Percentiles rank a stretch among this genome's conserved stretches.
Evolutionary conservation across 495 filamentous ascomycete genomes (phyloP).

Genomic region (Margaritispora aquatica): DNA sequence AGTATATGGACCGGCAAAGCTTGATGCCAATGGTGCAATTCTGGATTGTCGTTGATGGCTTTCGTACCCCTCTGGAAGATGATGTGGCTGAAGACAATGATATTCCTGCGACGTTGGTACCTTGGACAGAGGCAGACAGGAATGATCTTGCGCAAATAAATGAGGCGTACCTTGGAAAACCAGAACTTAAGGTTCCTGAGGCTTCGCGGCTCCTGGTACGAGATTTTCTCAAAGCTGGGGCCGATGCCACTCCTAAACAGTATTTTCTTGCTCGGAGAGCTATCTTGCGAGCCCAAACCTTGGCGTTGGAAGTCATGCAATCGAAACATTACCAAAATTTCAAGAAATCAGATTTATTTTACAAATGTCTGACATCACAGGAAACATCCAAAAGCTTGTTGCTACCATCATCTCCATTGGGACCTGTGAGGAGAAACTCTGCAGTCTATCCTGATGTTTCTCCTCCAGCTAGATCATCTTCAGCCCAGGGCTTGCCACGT

Average conservation of each 20-base stretch:
- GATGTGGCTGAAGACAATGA: constrained; percentile 66
- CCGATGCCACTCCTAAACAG: constrained; percentile 66
- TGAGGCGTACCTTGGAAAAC: constrained; percentile 75
- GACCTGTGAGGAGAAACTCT: constrained; percentile 10
- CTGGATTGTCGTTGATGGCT: constrained; percentile 96
- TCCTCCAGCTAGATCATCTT: constrained; percentile 11
- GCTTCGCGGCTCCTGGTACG: constrained; percentile 62
- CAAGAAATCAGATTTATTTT: constrained; percentile 86
- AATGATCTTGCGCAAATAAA: constrained; percentile 85
- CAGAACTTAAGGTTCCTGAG: constrained; percentile 71
- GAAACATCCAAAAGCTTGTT: constrained; percentile 52
- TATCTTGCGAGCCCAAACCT: constrained; percentile 75
- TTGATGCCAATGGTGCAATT: constrained; percentile 92
- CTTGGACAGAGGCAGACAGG: constrained; percentile 81
- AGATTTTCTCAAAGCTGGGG: constrained; percentile 71
- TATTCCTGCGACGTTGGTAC: constrained; percentile 49
- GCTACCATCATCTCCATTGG: constrained; percentile 19
- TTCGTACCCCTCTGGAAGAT: constrained; percentile 92
- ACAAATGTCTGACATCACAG: constrained; percentile 89
- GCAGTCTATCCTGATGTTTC: background rate
- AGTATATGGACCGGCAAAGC: constrained; percentile 91
- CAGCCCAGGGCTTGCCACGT: constrained; percentile 10
- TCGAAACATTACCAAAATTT: constrained; percentile 75
- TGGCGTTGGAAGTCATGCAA: constrained; percentile 76
- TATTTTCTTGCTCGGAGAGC: constrained; percentile 80